Evolutionary conservation across 495 filamentous ascomycete species (phyloP), one percentile per base, ranked within the genome.

Genomic region (Tetracladium marchalianum): DNA sequence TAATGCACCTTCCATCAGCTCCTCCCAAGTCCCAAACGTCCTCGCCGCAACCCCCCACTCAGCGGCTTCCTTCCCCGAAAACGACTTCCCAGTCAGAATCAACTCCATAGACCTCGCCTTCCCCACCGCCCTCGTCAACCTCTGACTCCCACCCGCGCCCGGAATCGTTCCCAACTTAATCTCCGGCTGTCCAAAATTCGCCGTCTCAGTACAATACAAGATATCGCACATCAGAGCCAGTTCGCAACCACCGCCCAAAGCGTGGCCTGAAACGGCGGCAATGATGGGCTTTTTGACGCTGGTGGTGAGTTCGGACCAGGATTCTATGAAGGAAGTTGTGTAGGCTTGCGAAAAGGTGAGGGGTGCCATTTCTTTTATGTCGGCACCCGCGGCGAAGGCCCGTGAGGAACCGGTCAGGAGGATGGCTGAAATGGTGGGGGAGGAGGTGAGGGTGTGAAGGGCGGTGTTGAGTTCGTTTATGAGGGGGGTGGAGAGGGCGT

Each of bases 341-440:
- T 92, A 95, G 39, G 92, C 92, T 43, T 77, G 60, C 42, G 80
- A 74, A 71, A 97, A 98, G 56, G 79, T 89, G 4, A 95, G 76
- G 41, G 86, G 77, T 34, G 84, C 80, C 92, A 98, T 98, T 70
- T 98, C 92, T 66, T 96, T 96, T 67, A 98, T 98, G 67, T 98
- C 92, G 47, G 92, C 92, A 46, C 92, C 92, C 49, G 92, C 92
- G 2, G 92, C 92, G 62, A 98, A 98, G 37, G 90, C 87, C 60
- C 81, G 84, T 44, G 83, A 75, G 49, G 77, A 86, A 40, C 92
- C 92, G 0, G 92, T 96, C 35, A 98, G 78, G 40, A 98, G 67
- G 51, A 95, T 85, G 38, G 82, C 81, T 31, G 81, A 75, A 52
- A 87, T 81, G 43, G 66, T 63, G 41, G 80, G 74, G 56, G 85